Conservation (phyloP, 257 asterid genomes). For the Solanum verrucosum region DNA sequence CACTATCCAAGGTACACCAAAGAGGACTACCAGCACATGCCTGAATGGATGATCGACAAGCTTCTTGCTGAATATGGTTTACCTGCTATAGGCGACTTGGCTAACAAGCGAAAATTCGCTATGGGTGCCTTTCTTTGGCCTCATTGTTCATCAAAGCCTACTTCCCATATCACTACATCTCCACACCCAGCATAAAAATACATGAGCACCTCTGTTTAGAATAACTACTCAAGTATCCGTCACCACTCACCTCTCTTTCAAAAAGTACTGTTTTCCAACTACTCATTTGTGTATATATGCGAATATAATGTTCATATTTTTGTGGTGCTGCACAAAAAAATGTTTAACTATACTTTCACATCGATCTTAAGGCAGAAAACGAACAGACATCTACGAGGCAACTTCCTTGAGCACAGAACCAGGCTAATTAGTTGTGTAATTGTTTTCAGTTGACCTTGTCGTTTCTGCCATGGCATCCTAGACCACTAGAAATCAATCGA, state of each 20-base stretch:
- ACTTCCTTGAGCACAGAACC: neutral
- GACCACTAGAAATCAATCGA: neutral
- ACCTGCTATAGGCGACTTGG: neutral
- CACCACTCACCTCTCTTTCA: neutral
- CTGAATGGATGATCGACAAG: neutral
- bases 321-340: neutral
- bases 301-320: neutral
- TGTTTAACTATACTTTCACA: neutral
- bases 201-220: neutral
- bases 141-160: neutral
- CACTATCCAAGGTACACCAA: conserved; percentile 4
- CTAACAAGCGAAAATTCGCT: neutral
- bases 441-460: neutral
- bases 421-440: neutral
- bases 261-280: neutral
- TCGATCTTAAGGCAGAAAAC: neutral
- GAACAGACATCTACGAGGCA: neutral
- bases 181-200: neutral
- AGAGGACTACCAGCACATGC: conserved; percentile 3
- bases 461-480: neutral
- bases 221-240: neutral
- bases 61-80: conserved; percentile 3
- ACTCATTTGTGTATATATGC: neutral
- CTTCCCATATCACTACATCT: neutral
- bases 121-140: conserved; percentile 4